phyloP scores from a whole-genome alignment of 768 basidiomycete genomes.

The Coprinellus aureogranulatus region DNA sequence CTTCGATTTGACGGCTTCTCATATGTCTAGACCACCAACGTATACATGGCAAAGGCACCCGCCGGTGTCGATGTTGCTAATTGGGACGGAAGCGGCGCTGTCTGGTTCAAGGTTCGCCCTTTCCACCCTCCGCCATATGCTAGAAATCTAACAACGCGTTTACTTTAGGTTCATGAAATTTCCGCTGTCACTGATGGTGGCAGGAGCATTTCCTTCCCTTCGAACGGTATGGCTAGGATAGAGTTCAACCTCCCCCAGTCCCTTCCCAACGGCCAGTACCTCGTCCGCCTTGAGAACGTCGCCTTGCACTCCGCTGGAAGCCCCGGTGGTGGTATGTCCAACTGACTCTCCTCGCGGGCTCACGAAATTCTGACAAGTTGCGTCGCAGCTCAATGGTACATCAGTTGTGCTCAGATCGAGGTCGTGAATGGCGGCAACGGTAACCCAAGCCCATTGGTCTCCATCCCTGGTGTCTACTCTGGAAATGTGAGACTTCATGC shows the following conservation, averaged over 20 bases:
- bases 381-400: slow-evolving; percentile 28
- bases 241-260: slow-evolving; percentile 36
- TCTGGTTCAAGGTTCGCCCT: slow-evolving; percentile 39
- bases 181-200: slow-evolving; percentile 40
- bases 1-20: no score
- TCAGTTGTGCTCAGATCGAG: slow-evolving; percentile 37
- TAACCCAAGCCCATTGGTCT: slow-evolving; percentile 13
- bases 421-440: slow-evolving; percentile 31
- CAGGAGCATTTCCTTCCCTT: slow-evolving; percentile 37
- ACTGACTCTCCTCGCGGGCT: neutral
- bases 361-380: neutral
- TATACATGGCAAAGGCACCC: slow-evolving; percentile 50
- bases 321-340: slow-evolving; percentile 32
- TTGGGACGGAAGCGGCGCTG: slow-evolving; percentile 40
- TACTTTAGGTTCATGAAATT: slow-evolving; percentile 33
- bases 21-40: slow-evolving; percentile 28
- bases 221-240: slow-evolving; percentile 10
- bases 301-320: slow-evolving; percentile 36
- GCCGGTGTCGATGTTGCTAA: slow-evolving; percentile 29
- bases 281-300: slow-evolving; percentile 39
- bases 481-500: neutral
- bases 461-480: neutral
- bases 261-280: slow-evolving; percentile 37
- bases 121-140: no score
- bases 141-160: no score